These are phyloP conservation scores for Penicillium paxilli DNA, from an alignment of 495 filamentous ascomycete species.

Conservation along the genomic window DNA sequence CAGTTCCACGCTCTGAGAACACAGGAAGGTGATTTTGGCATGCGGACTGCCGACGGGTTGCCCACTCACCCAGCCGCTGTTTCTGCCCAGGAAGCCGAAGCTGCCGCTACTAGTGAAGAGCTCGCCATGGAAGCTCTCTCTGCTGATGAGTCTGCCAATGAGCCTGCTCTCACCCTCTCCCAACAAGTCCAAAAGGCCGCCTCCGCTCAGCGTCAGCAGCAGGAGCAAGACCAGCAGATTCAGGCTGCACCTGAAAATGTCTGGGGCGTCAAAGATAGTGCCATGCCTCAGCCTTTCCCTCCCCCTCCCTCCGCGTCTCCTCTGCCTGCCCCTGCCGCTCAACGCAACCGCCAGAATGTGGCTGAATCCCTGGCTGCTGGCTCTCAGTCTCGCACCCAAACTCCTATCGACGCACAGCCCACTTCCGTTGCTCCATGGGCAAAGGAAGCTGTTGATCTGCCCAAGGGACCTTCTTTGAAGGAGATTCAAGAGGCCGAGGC, in stretches of 20 bases:
- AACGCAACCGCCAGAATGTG: constrained; percentile 78
- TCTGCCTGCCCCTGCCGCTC: constrained; percentile 81
- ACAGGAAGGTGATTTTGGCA: constrained; percentile 49
- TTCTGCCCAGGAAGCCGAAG: constrained; percentile 25
- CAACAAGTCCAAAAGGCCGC: constrained; percentile 85
- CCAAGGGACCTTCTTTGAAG: constrained; percentile 89
- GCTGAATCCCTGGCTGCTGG: constrained; percentile 76
- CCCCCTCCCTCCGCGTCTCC: constrained; percentile 72
- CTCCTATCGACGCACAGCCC: constrained; percentile 59
- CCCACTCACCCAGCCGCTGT: constrained; percentile 40
- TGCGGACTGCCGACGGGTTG: constrained; percentile 43
- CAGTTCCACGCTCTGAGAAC: constrained; percentile 62
- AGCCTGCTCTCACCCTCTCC: constrained; percentile 65
- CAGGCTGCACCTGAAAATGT: constrained; percentile 54
- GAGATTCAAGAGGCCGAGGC: constrained; percentile 97
- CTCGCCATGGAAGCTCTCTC: constrained; percentile 15
- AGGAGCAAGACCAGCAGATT: constrained; percentile 37
- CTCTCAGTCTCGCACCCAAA: constrained; percentile 73
- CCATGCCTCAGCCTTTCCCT: constrained; percentile 77
- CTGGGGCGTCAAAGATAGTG: constrained; percentile 58
- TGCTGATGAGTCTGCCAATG: constrained; percentile 17
- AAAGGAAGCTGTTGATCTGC: constrained; percentile 72
- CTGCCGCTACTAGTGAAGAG: constrained; percentile 21
- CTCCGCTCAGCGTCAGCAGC: constrained; percentile 62
- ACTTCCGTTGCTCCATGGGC: constrained; percentile 92